Conservation (phyloP, 148 eudicot genomes). For the Spergularia bocconei region DNA sequence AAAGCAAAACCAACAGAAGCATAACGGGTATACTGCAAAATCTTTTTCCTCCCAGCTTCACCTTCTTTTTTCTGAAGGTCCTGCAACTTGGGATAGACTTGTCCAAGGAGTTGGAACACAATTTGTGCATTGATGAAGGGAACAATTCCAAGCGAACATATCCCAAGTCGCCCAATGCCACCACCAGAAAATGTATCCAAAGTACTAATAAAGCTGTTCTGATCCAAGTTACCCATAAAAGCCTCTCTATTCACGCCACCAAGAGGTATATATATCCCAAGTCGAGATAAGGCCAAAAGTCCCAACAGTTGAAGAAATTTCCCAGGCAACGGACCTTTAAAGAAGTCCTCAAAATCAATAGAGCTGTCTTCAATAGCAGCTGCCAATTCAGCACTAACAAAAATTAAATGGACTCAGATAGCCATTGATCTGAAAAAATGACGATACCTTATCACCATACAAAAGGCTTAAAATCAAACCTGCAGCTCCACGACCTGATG, state of each 20-base stretch:
- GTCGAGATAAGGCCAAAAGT: constrained; percentile 79
- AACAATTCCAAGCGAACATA: constrained; percentile 98
- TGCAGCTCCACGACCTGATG: constrained; percentile 83
- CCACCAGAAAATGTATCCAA: constrained; percentile 98
- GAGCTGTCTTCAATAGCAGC: constrained; percentile 99
- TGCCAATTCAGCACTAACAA: constrained; percentile 49
- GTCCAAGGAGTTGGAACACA: constrained; percentile 96
- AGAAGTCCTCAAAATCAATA: constrained; percentile 95
- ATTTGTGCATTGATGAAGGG: constrained; percentile 97
- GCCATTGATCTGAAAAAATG: background rate
- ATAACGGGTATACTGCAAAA: constrained; percentile 93
- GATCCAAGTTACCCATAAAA: constrained; percentile 88
- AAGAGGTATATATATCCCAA: constrained; percentile 95
- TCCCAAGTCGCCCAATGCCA: constrained; percentile 97
- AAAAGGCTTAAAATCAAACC: constrained; percentile 41
- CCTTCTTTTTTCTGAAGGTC: constrained; percentile 99
- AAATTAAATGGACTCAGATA: constrained; percentile 38
- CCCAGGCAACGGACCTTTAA: constrained; percentile 99
- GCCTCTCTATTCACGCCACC: constrained; percentile 98
- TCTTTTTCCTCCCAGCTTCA: constrained; percentile 97
- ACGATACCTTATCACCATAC: background rate
- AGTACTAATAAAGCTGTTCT: constrained; percentile 85
- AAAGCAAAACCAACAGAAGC: constrained; percentile 99
- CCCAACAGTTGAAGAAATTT: constrained; percentile 94
- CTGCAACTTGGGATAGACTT: constrained; percentile 94